These are phyloP conservation scores for Ceraceosorus guamensis DNA, from an alignment of 1,284 basidiomycete species.

Conservation along the genomic window DNA sequence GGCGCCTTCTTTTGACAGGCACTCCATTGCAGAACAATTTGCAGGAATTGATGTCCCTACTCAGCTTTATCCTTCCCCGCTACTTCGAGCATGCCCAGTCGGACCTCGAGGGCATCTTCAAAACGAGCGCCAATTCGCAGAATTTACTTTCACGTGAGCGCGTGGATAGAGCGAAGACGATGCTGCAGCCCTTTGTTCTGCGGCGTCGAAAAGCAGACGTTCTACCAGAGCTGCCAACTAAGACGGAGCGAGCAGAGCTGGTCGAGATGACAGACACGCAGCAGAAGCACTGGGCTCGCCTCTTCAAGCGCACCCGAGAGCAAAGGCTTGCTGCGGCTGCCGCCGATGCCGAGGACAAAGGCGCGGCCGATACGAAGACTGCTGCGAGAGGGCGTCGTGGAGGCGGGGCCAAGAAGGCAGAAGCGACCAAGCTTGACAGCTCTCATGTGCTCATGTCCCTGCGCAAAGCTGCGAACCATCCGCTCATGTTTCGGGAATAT, in stretches of 20 bases:
- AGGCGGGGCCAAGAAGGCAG: neutral
- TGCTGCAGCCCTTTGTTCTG: slow-evolving; percentile 98
- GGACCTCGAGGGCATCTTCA: slow-evolving; percentile 87
- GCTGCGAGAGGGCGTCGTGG: neutral
- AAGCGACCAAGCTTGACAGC: slow-evolving; percentile 7
- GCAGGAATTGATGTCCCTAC: slow-evolving; percentile 82
- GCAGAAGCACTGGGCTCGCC: slow-evolving; percentile 73
- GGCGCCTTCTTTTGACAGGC: slow-evolving; percentile 88
- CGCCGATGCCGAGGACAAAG: slow-evolving; percentile 14
- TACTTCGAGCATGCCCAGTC: slow-evolving; percentile 71
- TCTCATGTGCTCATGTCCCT: slow-evolving; percentile 87
- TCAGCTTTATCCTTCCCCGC: slow-evolving; percentile 94
- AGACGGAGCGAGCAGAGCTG: slow-evolving; percentile 84
- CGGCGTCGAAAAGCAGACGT: slow-evolving; percentile 84
- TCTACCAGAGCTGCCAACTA: slow-evolving; percentile 81
- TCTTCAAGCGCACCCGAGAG: slow-evolving; percentile 67
- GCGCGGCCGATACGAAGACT: neutral
- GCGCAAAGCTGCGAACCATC: slow-evolving; percentile 89
- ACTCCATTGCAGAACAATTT: slow-evolving; percentile 79
- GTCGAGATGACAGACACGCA: slow-evolving; percentile 86
- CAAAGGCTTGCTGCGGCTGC: slow-evolving; percentile 47
- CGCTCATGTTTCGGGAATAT: slow-evolving; percentile 80
- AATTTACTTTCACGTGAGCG: slow-evolving; percentile 81
- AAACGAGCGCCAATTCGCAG: slow-evolving; percentile 69
- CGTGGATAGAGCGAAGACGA: slow-evolving; percentile 88